phyloP scores from a whole-genome alignment of 768 basidiomycete species.

The Leccinellum albellum region DNA sequence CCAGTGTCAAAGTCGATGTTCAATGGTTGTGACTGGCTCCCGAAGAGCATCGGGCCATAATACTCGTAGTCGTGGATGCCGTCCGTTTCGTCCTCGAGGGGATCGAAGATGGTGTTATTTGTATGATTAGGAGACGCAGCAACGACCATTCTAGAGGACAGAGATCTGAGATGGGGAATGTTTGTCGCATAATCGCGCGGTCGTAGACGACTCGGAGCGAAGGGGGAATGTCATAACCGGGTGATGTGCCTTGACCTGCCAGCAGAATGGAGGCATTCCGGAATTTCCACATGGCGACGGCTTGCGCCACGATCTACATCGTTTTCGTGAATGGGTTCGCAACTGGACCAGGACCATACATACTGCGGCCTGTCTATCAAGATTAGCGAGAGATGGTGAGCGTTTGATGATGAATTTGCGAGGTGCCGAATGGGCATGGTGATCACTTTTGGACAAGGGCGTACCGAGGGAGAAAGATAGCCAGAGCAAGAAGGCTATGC shows the following conservation, averaged over 20 bases:
- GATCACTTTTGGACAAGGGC: slow-evolving; percentile 7
- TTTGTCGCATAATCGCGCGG: slow-evolving; percentile 18
- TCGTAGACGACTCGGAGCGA: slow-evolving; percentile 14
- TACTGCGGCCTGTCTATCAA: slow-evolving; percentile 9
- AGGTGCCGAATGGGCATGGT: not conserved
- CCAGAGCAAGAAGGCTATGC: slow-evolving; percentile 1
- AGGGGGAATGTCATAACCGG: slow-evolving; percentile 9
- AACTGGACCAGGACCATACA: not conserved
- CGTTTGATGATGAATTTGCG: not conserved
- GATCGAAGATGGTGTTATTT: slow-evolving; percentile 10
- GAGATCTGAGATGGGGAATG: not conserved
- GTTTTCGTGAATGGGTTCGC: not conserved
- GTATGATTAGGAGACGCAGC: not conserved
- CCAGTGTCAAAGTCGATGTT: slow-evolving; percentile 67
- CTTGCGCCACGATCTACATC: slow-evolving; percentile 14
- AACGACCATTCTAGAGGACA: not conserved
- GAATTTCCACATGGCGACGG: slow-evolving; percentile 15
- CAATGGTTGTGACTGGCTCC: slow-evolving; percentile 51
- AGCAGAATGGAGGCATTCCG: slow-evolving; percentile 15
- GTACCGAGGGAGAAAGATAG: slow-evolving; percentile 6
- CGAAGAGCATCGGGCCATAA: slow-evolving; percentile 43
- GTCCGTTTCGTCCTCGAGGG: slow-evolving; percentile 39
- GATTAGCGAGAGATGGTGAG: not conserved
- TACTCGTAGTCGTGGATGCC: slow-evolving; percentile 44
- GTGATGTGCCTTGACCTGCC: slow-evolving; percentile 1